phyloP scores from a whole-genome alignment of 139 green algal species.

The Tetradesmus lagerheimii region DNA sequence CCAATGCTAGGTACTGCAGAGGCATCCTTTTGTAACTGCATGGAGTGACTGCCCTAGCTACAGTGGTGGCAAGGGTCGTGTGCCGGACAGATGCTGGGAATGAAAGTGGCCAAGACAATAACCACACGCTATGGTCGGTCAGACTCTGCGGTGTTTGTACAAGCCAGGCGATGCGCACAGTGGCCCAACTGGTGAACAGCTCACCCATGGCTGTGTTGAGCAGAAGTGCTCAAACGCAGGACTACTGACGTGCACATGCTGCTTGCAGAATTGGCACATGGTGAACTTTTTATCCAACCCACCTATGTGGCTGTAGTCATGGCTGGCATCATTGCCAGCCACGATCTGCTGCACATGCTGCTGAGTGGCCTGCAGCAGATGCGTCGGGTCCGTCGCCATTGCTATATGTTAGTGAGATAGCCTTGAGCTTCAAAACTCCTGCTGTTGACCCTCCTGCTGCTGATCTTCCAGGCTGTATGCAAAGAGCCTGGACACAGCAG shows the following conservation, averaged over 20 bases:
- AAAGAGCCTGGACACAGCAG: neutral
- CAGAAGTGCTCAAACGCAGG: too few species aligned
- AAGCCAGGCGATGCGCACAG: too few species aligned
- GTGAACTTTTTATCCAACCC: neutral
- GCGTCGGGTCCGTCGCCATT: neutral
- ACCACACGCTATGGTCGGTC: too few species aligned
- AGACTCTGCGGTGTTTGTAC: too few species aligned
- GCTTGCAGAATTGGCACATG: neutral
- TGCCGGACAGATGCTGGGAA: neutral
- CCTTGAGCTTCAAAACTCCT: neutral
- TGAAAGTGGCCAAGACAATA: neutral
- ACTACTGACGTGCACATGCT: neutral
- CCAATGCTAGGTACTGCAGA: too few species aligned
- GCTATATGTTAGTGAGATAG: neutral
- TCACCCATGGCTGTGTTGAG: too few species aligned
- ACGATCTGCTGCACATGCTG: slow-evolving; percentile 40
- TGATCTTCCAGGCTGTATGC: neutral
- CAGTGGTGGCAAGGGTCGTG: neutral
- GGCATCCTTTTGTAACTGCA: too few species aligned
- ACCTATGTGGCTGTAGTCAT: slow-evolving; percentile 53
- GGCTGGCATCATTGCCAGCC: slow-evolving; percentile 32
- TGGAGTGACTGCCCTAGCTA: neutral
- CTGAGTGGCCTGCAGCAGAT: slow-evolving; percentile 20
- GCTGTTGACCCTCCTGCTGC: neutral
- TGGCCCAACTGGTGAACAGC: too few species aligned